phyloP scores from a whole-genome alignment of 2,329 filamentous ascomycete species.

The Penicillium freii region DNA sequence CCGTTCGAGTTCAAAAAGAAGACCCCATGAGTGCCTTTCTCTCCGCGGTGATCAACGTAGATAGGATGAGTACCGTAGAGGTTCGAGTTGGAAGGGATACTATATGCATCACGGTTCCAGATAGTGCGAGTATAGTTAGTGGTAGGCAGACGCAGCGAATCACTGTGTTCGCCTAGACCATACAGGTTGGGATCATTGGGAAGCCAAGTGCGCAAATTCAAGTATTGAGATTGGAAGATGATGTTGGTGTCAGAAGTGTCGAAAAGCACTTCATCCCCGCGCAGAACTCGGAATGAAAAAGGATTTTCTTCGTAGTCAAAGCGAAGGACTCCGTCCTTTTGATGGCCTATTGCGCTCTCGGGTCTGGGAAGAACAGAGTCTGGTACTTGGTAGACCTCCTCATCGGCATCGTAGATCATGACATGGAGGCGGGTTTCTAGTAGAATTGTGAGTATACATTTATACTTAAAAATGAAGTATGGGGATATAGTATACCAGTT shows the following conservation, averaged over 20 bases:
- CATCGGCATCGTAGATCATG: constrained; percentile 68
- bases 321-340: constrained; percentile 41
- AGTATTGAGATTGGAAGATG: constrained; percentile 75
- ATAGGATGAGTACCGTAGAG: constrained; percentile 72
- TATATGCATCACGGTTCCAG: constrained; percentile 67
- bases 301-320: constrained; percentile 58
- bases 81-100: constrained; percentile 61
- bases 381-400: constrained; percentile 72
- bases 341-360: constrained; percentile 41
- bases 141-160: constrained; percentile 66
- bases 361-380: constrained; percentile 66
- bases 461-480: background rate
- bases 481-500: constrained; percentile 45
- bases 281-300: constrained; percentile 64
- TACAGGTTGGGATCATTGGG: constrained; percentile 70
- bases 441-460: background rate
- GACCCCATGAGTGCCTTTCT: constrained; percentile 59
- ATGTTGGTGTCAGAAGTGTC: constrained; percentile 66
- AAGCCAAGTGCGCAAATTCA: constrained; percentile 68
- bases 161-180: constrained; percentile 74
- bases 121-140: constrained; percentile 68
- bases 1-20: constrained; percentile 71
- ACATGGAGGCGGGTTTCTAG: constrained; percentile 68
- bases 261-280: constrained; percentile 53
- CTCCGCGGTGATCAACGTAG: constrained; percentile 69